Base-by-base conservation (phyloP, 2,329 filamentous ascomycete genomes). In the Penicillium verrucosum region DNA sequence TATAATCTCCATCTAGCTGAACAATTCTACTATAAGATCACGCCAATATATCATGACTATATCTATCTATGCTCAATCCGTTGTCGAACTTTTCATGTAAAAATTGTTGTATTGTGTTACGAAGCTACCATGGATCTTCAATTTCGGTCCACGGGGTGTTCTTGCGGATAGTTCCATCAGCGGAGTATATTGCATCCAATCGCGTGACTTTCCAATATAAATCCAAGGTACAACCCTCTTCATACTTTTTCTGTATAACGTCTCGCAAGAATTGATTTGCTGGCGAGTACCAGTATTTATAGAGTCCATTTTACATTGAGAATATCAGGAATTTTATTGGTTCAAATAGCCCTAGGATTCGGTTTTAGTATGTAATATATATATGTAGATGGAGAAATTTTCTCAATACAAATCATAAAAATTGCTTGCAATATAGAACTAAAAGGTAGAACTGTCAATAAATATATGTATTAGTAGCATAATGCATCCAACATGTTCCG, bases 151-250 rank as follows among this genome's bases (percentile, higher is more conserved):
- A 46, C 21, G 18, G 44, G 44, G 52, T 43, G 32, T 25, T 11
- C 46, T 37, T 41, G 21, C 18, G 29, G 16, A 32, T 27, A n/a
- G 27, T 56, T 52, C 54, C 48, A 18, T 8, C 29, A 18, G 36
- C 54, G 54, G 54, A 52, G 54, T 56, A 46, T 52, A 41, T 42
- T 4, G 4, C 36, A 42, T 23, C 54, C 54, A 56, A 52, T 56
- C 29, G 48, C 23, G 29, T 30, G 34, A 12, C 32, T 36, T 25
- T n/a, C 7, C 10, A n/a, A 12, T 40, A 21, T 34, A 38, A 18
- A 46, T 36, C 48, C 41, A 52, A 41, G 54, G 54, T n/a, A 46
- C 48, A 46, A 29, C 10, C 2, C 4, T n/a, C 10, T 29, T 16
- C 37, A 30, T 25, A 10, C 27, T 52, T n/a, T 40, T n/a, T 34